Base-by-base conservation (phyloP, 768 basidiomycete genomes). In the Punctularia strigosozonata region DNA sequence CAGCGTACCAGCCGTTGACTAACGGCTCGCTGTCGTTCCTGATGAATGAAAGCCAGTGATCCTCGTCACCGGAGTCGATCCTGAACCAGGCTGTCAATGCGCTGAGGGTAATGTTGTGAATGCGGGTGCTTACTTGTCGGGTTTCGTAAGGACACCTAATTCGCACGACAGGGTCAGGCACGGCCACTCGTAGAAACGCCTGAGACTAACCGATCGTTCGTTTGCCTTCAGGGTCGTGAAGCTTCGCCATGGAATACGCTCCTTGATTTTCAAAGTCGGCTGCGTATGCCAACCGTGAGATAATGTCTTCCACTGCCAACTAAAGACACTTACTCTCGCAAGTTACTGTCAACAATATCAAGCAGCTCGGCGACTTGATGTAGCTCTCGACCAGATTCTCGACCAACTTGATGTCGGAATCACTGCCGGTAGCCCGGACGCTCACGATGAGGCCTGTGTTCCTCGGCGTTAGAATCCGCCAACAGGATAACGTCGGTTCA, bases 201-300 rank as follows among this genome's bases (percentile, higher is more conserved):
- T 8, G 10, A 28, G 5, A 48, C 67, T 12, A 43, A 81, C 84
- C 82, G 13, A 86, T 77, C 0, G 82, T 87, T 4, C 81, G 66
- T 36, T 65, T 66, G 0, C 83, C 81, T 1, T 71, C 57, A 0
- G 75, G 72, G 43, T 86, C 82, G 35, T 68, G 58, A 12, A 58
- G 36, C 47, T 75, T 77, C 0, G 80, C 73, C 0, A 87, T 58
- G n/a, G 68, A 60, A 42, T 79, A 75, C 0, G 83, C 83, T 0
- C 77, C 78, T 52, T 87, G 83, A 31, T 83, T 88, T 46, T 86
- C 80, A 15, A 81, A 82, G 44, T 88, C 82, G 37, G 81, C 85
- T 87, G 39, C 7, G n/a, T n/a, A n/a, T n/a, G n/a, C n/a, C n/a
- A n/a, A n/a, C n/a, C n/a, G n/a, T n/a, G n/a, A n/a, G n/a, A n/a